Conservation (phyloP, 805 yeast species). For the Metschnikowia hibisci region DNA sequence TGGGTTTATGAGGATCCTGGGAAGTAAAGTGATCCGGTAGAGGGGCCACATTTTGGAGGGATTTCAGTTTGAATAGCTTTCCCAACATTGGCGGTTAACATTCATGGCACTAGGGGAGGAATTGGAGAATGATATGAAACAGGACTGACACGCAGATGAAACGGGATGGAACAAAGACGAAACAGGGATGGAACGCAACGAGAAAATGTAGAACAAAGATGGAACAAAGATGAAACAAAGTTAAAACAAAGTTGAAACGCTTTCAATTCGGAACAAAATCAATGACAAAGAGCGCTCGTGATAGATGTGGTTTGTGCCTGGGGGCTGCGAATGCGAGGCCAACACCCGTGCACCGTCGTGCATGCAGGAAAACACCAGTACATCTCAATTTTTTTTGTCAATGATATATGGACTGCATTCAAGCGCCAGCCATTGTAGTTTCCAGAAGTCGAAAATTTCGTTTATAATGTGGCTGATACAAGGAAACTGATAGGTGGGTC, state of each 20-base stretch:
- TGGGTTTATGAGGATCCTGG: background rate
- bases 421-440: too few species aligned
- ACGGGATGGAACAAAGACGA: background rate
- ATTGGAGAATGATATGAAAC: background rate
- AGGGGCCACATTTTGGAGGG: constrained; percentile 12
- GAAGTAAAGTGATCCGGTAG: too few species aligned
- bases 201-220: too few species aligned
- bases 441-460: too few species aligned
- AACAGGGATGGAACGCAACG: too few species aligned
- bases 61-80: constrained; percentile 32
- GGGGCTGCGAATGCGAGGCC: background rate
- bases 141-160: background rate
- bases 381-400: too few species aligned
- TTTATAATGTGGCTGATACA: too few species aligned
- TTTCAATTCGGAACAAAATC: background rate
- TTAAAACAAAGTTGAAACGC: too few species aligned
- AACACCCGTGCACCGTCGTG: background rate
- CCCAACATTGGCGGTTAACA: constrained; percentile 29
- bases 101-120: constrained; percentile 1
- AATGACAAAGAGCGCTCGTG: background rate
- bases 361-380: background rate
- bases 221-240: background rate
- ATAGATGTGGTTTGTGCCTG: too few species aligned
- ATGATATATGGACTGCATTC: too few species aligned
- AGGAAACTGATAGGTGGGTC: too few species aligned